Evolutionary conservation across 2,329 filamentous ascomycete species (phyloP).

Genomic region (Aspergillus viridinutans): DNA sequence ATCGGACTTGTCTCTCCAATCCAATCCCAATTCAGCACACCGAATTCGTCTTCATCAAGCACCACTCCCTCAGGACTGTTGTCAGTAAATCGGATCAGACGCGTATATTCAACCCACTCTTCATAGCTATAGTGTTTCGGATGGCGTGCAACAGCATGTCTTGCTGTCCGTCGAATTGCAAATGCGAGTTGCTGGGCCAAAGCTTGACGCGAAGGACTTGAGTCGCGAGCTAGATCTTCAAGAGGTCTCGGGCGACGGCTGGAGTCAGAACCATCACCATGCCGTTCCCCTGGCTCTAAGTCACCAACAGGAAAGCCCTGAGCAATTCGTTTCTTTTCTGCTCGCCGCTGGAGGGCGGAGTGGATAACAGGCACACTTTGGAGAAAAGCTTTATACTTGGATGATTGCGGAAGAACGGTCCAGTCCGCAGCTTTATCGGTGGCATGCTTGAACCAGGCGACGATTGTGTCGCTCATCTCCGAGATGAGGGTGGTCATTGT

Average conservation of each 20-base stretch:
- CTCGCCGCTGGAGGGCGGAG: conserved; percentile 34
- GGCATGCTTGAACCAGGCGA: conserved; percentile 60
- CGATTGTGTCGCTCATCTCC: conserved; percentile 78
- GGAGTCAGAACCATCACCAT: conserved; percentile 4
- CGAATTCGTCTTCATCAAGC: conserved; percentile 53
- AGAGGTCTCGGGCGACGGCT: conserved; percentile 26
- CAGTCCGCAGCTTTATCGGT: conserved; percentile 60
- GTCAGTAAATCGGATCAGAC: conserved; percentile 60
- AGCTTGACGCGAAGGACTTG: conserved; percentile 51
- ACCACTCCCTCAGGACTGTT: conserved; percentile 30
- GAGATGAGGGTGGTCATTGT: conserved; percentile 84
- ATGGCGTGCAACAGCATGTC: conserved; percentile 4
- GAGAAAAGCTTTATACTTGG: conserved; percentile 51
- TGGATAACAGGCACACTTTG: conserved; percentile 42
- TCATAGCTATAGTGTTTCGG: conserved; percentile 70
- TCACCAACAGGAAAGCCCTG: conserved; percentile 45
- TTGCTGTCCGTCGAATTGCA: conserved; percentile 60
- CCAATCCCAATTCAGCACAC: conserved; percentile 67
- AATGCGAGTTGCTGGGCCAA: conserved; percentile 61
- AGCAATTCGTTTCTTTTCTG: conserved; percentile 44
- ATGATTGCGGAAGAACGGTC: conserved; percentile 61
- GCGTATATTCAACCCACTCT: conserved; percentile 82
- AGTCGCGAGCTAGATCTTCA: conserved; percentile 45
- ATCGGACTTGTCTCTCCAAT: conserved; percentile 66
- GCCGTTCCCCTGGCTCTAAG: conserved; percentile 22